These are phyloP conservation scores for Furcasterigmium sp. DNA, from an alignment of 2,329 filamentous ascomycete species.

Conservation along the genomic window DNA sequence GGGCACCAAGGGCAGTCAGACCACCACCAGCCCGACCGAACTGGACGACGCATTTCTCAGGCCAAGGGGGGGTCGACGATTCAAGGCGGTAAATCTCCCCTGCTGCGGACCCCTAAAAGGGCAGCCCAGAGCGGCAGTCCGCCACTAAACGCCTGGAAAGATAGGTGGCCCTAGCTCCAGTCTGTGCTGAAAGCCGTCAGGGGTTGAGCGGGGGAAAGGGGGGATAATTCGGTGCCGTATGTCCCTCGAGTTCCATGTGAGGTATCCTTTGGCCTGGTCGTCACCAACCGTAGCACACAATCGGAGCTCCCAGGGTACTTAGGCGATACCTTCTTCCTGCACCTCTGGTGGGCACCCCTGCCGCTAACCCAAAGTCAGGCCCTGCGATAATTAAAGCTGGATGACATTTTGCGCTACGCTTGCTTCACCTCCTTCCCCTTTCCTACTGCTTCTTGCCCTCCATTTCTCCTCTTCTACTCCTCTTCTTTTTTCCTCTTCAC, in stretches of 20 bases:
- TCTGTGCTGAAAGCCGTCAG: background rate
- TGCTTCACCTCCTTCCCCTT: background rate
- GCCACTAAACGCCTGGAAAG: background rate
- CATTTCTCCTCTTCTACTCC: no score
- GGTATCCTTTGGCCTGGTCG: no score
- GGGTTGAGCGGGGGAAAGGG: background rate
- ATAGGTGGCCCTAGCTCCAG: background rate
- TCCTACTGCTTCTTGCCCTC: background rate
- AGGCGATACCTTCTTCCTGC: background rate
- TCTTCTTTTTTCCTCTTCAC: no score
- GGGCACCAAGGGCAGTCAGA: no score
- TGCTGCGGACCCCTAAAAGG: background rate
- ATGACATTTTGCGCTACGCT: background rate
- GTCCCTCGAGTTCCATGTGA: no score
- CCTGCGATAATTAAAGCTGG: constrained; percentile 1
- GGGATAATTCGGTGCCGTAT: background rate
- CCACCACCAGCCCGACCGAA: no score
- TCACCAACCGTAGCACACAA: no score
- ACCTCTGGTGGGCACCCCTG: background rate
- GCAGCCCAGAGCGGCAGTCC: background rate
- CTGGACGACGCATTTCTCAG: no score
- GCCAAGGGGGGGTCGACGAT: no score
- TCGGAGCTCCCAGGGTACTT: no score
- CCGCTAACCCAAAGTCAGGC: background rate
- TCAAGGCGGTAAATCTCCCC: no score